A percentile compares a stretch with the other conserved stretches of the same genome.
phyloP scores from a whole-genome alignment of 2,329 filamentous ascomycete species.

The Penicillium sp. region DNA sequence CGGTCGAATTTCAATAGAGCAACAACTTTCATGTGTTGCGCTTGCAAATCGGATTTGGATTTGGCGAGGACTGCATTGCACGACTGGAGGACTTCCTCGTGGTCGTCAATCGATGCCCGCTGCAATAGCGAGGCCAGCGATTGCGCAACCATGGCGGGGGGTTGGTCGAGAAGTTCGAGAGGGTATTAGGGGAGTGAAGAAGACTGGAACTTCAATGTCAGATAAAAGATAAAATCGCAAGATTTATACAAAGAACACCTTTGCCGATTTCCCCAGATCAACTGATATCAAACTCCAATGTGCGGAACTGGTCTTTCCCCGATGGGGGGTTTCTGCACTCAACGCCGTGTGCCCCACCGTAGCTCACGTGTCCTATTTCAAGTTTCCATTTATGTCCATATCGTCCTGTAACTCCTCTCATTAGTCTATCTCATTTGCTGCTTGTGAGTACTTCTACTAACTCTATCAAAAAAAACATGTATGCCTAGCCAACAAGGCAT shows the following conservation, averaged over 20 bases:
- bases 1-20: conserved; percentile 64
- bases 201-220: not conserved
- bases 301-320: conserved; percentile 27
- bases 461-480: no score
- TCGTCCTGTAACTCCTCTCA: no score
- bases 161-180: not conserved
- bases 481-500: no score
- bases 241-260: conserved; percentile 4
- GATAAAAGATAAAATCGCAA: not conserved
- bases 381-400: no score
- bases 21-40: conserved; percentile 60
- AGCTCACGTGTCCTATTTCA: conserved; percentile 18
- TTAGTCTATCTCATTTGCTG: no score
- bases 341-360: conserved; percentile 17
- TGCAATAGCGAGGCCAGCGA: conserved; percentile 58
- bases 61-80: conserved; percentile 58
- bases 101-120: conserved; percentile 60
- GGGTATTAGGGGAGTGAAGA: not conserved
- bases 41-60: conserved; percentile 56
- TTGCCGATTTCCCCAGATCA: conserved; percentile 12
- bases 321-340: conserved; percentile 16
- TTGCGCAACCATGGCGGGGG: conserved; percentile 43
- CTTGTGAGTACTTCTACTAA: no score
- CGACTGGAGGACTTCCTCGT: conserved; percentile 60
- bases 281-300: conserved; percentile 21